Conservation (phyloP, 495 filamentous ascomycete genomes). For the Penicillium steckii region DNA sequence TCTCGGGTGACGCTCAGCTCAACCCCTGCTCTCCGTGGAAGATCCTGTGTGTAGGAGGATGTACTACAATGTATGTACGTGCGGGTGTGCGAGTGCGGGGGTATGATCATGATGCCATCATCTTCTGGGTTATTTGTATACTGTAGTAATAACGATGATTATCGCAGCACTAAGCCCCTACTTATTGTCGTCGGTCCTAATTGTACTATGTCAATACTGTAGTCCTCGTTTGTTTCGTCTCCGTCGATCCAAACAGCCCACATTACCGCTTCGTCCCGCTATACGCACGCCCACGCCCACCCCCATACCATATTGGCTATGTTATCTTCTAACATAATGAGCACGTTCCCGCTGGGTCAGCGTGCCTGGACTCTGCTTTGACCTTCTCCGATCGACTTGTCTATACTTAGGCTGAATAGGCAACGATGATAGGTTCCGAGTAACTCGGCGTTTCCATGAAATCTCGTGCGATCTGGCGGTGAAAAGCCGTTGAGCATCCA, state of each 20-base stretch:
- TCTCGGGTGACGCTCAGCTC: conserved; percentile 20
- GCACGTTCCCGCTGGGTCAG: conserved; percentile 10
- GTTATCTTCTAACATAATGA: neutral
- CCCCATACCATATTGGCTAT: neutral
- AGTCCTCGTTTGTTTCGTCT: no score
- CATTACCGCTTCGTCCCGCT: neutral
- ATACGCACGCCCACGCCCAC: no score
- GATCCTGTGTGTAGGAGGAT: neutral
- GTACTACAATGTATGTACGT: no score
- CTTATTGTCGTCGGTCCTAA: no score
- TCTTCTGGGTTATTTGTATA: no score
- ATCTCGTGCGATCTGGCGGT: conserved; percentile 23
- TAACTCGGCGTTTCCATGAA: conserved; percentile 7
- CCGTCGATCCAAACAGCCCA: neutral
- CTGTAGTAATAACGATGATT: no score
- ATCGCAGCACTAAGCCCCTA: no score
- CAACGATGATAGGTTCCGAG: conserved; percentile 18
- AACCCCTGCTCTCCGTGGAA: neutral
- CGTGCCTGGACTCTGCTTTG: conserved; percentile 14
- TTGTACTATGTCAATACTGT: no score
- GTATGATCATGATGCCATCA: conserved; percentile 1
- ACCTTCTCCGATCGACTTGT: neutral
- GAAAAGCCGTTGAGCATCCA: conserved; percentile 20
- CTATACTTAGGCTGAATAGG: conserved; percentile 14
- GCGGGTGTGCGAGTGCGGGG: no score